Percentiles rank a stretch among this genome's conserved stretches.
phyloP scores from a whole-genome alignment of 1,139 yeast species.

The Dujonia santamariae region DNA sequence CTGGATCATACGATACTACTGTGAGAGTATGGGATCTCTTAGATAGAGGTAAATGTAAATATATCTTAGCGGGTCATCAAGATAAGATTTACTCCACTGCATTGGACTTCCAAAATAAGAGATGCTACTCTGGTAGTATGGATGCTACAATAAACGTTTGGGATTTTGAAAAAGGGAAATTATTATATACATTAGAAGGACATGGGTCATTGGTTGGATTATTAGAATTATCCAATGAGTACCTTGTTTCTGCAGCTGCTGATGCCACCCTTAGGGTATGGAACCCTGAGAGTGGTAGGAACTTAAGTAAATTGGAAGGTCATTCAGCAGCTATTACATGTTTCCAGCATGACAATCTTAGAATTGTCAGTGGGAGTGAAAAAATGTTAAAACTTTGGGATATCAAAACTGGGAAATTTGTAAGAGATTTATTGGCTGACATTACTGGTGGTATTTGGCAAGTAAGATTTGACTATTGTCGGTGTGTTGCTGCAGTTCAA shows the following conservation, averaged over 20 bases:
- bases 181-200: conserved; percentile 68
- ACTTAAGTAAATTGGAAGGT: conserved; percentile 70
- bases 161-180: conserved; percentile 77
- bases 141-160: conserved; percentile 87
- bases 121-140: conserved; percentile 91
- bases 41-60: conserved; percentile 66
- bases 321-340: conserved; percentile 91
- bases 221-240: conserved; percentile 71
- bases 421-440: conserved; percentile 72
- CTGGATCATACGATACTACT: conserved; percentile 89
- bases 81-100: conserved; percentile 88
- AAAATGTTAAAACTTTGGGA: conserved; percentile 82
- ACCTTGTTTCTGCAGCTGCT: conserved; percentile 94
- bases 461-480: conserved; percentile 77
- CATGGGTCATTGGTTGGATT: conserved; percentile 90
- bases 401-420: conserved; percentile 69
- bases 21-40: conserved; percentile 90
- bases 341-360: conserved; percentile 82
- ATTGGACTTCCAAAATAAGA: conserved; percentile 66
- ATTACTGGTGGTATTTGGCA: conserved; percentile 92
- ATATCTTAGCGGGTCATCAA: conserved; percentile 76
- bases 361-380: conserved; percentile 88
- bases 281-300: conserved; percentile 80
- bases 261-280: conserved; percentile 89
- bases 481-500: conserved; percentile 94